Evolutionary conservation across 768 basidiomycete species (phyloP), one percentile per base, ranked within the genome.

Genomic region (Serpula lacrymans): DNA sequence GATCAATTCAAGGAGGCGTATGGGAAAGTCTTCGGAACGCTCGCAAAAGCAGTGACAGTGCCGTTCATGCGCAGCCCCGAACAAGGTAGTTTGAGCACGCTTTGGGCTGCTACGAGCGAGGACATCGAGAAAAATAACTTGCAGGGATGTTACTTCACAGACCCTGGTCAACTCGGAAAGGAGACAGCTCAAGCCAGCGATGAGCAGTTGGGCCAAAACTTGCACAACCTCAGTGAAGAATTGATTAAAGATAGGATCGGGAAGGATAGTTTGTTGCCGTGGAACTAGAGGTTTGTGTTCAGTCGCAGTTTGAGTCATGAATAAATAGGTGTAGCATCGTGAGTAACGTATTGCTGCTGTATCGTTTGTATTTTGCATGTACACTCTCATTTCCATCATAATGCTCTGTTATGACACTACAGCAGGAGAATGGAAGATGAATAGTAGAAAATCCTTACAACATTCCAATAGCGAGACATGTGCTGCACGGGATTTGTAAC

Each of bases 161-260:
- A 54, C 21, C 57, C 57, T 2, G 57, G 49, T 0, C 30, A 47
- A 37, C 13, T 42, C 7, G 47, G 56, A 6, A 45, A 51, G n/a
- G 54, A 54, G 41, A 51, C 49, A 32, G 39, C 33, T 14, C 46
- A 41, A 33, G 58, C 60, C 26, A 35, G 45, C 24, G 52, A 64
- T 30, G 39, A 37, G 10, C 52, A 55, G 43, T 43, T 57, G 8
- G 58, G 59, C 1, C 48, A 42, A 40, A 53, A 53, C 22, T 43
- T 65, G 46, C 65, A 58, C 51, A 41, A 51, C 22, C 54, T 66
- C 43, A 62, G 58, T 41, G 58, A 63, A 48, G 38, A 49, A 17
- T 34, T 65, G 35, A 52, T 62, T 13, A 45, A 30, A 41, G 44
- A 52, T 18, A 51, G 52, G 39, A 37, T 55, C 25, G 55, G 57